These are phyloP conservation scores for Tetrapyrgos nigripes DNA, from an alignment of 1,284 basidiomycete genomes.

Conservation along the genomic window DNA sequence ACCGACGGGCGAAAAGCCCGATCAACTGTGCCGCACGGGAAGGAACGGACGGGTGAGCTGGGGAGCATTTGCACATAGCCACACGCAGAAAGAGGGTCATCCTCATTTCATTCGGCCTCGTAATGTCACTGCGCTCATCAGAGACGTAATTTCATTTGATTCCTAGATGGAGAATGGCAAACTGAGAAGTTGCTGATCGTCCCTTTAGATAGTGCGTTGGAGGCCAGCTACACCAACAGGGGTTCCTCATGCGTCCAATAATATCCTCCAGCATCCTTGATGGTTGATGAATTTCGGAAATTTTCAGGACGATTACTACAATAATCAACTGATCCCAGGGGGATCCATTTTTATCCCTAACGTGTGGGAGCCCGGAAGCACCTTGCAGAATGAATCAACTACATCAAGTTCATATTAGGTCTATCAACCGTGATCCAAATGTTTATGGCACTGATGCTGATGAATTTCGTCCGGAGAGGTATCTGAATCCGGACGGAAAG, in stretches of 20 bases:
- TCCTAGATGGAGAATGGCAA: no score
- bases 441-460: slow-evolving; percentile 7
- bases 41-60: no score
- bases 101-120: no score
- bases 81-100: no score
- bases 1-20: no score
- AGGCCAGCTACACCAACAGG: neutral
- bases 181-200: no score
- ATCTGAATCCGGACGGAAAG: neutral
- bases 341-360: neutral
- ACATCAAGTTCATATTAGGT: slow-evolving; percentile 11
- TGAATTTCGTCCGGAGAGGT: slow-evolving; percentile 10
- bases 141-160: no score
- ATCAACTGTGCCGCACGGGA: no score
- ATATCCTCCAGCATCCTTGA: neutral
- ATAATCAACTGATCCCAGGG: neutral
- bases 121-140: no score
- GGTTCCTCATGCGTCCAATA: neutral
- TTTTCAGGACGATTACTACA: neutral
- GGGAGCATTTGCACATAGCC: no score
- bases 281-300: neutral
- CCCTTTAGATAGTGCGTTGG: neutral
- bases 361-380: neutral
- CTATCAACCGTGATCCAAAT: slow-evolving; percentile 19
- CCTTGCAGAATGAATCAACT: neutral